Conservation (phyloP, 176 grass and related monocot species). For the Oryza brachyantha region DNA sequence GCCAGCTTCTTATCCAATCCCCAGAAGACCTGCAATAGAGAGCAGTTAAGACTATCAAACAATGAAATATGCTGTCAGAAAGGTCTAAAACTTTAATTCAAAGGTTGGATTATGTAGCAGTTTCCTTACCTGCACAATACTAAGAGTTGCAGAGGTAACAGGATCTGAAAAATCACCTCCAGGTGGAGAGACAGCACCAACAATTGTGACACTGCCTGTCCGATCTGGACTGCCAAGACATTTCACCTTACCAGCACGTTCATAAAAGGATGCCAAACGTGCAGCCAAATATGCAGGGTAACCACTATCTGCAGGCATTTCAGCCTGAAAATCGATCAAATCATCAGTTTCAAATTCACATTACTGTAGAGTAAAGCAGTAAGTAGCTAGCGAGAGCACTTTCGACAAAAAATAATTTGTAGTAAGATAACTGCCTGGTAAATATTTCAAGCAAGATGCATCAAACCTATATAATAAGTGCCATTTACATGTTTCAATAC, state of each 20-base stretch:
- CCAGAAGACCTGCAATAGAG: conserved; percentile 87
- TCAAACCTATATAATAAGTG: neutral
- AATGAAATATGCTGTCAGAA: neutral
- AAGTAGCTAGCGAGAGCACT: neutral
- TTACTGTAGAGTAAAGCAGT: neutral
- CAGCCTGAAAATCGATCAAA: conserved; percentile 61
- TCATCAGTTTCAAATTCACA: conserved; percentile 23
- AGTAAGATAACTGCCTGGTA: conserved; percentile 5
- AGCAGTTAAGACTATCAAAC: conserved; percentile 9
- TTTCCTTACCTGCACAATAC: conserved; percentile 87
- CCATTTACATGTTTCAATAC: conserved; percentile 5
- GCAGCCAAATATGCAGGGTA: conserved; percentile 98
- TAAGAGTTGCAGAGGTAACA: conserved; percentile 95
- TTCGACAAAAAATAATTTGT: neutral
- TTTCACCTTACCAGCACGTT: conserved; percentile 98
- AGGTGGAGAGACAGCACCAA: conserved; percentile 96
- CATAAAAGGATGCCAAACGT: conserved; percentile 94
- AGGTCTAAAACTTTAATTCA: neutral
- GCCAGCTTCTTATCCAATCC: conserved; percentile 98
- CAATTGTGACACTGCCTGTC: conserved; percentile 98
- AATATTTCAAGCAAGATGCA: conserved; percentile 7
- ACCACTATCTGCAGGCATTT: conserved; percentile 99
- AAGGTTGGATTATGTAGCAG: neutral
- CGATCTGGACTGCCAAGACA: conserved; percentile 88
- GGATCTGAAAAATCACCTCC: conserved; percentile 99